Base-by-base conservation (phyloP, 345 rosid genomes). In the Combretum micranthum region DNA sequence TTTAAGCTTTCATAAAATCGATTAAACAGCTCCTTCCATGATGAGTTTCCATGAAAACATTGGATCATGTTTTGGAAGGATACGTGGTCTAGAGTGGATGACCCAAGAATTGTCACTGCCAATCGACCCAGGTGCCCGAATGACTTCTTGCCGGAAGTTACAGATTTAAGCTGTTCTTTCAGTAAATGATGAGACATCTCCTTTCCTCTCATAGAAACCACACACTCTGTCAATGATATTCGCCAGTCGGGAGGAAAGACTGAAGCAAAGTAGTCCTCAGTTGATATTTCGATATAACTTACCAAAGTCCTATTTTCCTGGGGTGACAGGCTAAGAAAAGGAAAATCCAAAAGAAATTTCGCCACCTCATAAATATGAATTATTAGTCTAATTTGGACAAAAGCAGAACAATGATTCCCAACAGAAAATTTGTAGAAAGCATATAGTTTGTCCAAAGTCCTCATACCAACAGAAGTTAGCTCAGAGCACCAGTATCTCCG, bases 101-200 rank as follows among this genome's bases (percentile, higher is more conserved):
- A 74, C 20, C 87, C 82, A 56, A 82, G 77, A 72, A 79, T 63
- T 11, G 67, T 50, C 56, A 64, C 22, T 13, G 62, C 69, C 47
- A 77, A 22, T 42, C 48, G 57, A 44, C 87, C 87, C 50, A 66
- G 55, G 44, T 68, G 61, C 44, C 78, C 72, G 65, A 74, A 68
- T 4, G 83, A 69, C 0, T n/a, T 26, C 9, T 43, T 21, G 15
- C 42, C 53, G 17, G 20, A 50, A 54, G 52, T 43, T 37, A 17
- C 54, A 48, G 13, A n/a, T 23, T 64, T 48, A 18, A 50, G 37
- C 15, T 48, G 59, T 32, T 70, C 77, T 48, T 55, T 63, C 22
- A 72, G 61, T 19, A 72, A 20, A 42, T 55, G 48, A 45, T 54
- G 56, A 20, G 49, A 65, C 12, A 52, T 42, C 57, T 68, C 70